Evolutionary conservation across 202 grass and related monocot species (phyloP), one percentile per base, ranked within the genome.

Genomic region (Schoenoplectus triqueter): DNA sequence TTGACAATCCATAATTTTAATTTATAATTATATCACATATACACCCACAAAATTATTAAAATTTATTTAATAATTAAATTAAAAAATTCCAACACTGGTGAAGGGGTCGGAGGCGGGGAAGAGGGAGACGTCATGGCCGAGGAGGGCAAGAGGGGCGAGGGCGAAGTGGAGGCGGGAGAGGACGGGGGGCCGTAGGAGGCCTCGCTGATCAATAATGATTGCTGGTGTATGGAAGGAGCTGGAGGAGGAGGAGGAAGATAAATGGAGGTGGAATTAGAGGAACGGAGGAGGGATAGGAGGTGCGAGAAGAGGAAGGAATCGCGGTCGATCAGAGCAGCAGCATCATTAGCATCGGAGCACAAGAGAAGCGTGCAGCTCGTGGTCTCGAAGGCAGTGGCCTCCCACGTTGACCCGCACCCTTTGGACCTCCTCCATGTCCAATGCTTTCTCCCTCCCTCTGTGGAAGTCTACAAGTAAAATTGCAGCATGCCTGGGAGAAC

Each of bases 101-200:
- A 88, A 89, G 7, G 90, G 91, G 57, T 98, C 93, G 49, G 91
- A 90, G 10, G 91, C 57, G 4, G 95, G 95, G 44, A 83, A 61
- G 72, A 98, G 69, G 8, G 87, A 87, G 84, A 88, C 86, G 20
- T 92, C 91, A 81, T 90, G 91, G 50, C 95, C 93, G 47, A 92
- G 78, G 85, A 98, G 88, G 4, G 93, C 91, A 78, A 91, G 95
- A 80, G 93, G 90, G n/a, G 90, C 84, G 63, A 94, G 85, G 14
- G 90, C 88, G 4, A 73, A 86, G 11, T 88, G 90, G 86, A 98
- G 87, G 22, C 72, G 84, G 50, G 69, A 69, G 4, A 92, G 83
- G 22, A 78, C 6, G 0, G 72, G 49, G 81, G 90, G 80, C 52
- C 91, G 84, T 89, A 93, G 67, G 63, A 57, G 64, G 90, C 93